These are phyloP conservation scores for Lepidium sativum DNA, from an alignment of 345 rosid species.

Conservation along the genomic window DNA sequence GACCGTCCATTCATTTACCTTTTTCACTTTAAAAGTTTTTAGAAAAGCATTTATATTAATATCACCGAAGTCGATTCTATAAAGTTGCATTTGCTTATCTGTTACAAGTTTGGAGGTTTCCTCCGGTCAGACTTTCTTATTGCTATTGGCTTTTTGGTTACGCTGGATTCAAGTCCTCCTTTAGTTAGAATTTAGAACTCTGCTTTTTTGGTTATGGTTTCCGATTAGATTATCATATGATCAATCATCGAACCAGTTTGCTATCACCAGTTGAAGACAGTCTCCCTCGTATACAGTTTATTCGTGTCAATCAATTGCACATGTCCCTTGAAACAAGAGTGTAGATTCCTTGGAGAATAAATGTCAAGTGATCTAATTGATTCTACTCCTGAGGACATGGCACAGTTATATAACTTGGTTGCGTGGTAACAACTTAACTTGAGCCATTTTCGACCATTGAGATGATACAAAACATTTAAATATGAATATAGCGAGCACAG, in stretches of 20 bases:
- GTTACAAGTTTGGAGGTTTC: too few relatives aligned
- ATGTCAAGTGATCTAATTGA: background rate
- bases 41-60: too few relatives aligned
- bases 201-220: background rate
- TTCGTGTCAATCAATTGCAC: background rate
- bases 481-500: constrained; percentile 5
- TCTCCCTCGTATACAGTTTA: background rate
- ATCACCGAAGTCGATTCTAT: too few relatives aligned
- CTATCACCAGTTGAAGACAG: background rate
- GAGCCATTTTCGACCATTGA: background rate
- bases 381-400: background rate
- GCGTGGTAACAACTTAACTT: background rate
- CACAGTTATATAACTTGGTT: background rate
- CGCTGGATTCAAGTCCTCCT: background rate
- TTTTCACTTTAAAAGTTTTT: background rate
- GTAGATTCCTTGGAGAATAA: background rate
- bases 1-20: constrained; percentile 5
- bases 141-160: background rate
- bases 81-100: too few relatives aligned
- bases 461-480: constrained; percentile 2
- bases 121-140: too few relatives aligned
- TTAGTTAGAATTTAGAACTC: background rate
- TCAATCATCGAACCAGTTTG: background rate
- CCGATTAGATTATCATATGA: background rate
- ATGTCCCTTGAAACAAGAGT: background rate